Conservation (phyloP, 768 basidiomycete genomes). For the Boletus patriciae region DNA sequence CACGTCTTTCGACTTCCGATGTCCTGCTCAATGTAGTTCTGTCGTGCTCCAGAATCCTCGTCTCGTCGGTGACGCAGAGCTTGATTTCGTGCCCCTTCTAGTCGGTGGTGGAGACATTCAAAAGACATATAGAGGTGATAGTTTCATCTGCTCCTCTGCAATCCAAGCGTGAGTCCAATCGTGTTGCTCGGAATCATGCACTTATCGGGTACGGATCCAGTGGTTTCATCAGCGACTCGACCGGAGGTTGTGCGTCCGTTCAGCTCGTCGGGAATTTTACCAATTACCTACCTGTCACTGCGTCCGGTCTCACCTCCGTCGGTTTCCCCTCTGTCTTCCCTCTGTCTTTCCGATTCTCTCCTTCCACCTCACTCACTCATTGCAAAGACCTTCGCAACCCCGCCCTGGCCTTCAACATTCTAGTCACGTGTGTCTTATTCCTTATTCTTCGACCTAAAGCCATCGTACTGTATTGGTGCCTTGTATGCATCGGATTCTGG, state of each 20-base stretch:
- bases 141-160: constrained; percentile 82
- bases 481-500: constrained; percentile 87
- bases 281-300: constrained; percentile 56
- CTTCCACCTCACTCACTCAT: constrained; percentile 49
- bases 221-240: constrained; percentile 59
- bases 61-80: constrained; percentile 64
- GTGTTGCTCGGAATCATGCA: neutral
- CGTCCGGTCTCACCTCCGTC: constrained; percentile 66
- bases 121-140: constrained; percentile 78
- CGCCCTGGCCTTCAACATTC: constrained; percentile 72
- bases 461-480: constrained; percentile 68
- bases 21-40: constrained; percentile 67
- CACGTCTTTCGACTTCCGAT: constrained; percentile 70
- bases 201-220: constrained; percentile 37
- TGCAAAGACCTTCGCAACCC: constrained; percentile 70
- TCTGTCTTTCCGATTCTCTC: constrained; percentile 59
- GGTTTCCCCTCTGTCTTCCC: constrained; percentile 79
- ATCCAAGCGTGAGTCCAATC: constrained; percentile 63
- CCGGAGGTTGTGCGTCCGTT: constrained; percentile 76
- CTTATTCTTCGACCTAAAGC: constrained; percentile 70
- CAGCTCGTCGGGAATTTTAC: constrained; percentile 73
- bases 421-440: constrained; percentile 67
- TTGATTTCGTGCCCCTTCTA: constrained; percentile 69
- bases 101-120: constrained; percentile 82
- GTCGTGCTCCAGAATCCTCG: constrained; percentile 72